Base-by-base conservation (phyloP, 371 early-diverging fungal species). In the Sporodiniella umbellata region DNA sequence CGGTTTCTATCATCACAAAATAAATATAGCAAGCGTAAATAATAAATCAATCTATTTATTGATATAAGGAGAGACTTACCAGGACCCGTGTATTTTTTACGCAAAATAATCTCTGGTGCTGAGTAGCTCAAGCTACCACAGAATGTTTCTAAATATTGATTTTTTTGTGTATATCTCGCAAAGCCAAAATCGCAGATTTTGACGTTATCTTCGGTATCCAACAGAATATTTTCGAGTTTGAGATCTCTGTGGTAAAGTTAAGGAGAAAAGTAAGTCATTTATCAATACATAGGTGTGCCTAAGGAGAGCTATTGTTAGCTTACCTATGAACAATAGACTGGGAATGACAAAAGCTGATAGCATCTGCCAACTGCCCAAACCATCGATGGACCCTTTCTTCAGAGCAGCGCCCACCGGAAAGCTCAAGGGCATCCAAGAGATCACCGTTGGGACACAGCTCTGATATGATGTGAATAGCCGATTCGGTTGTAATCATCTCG, bases 111-210 rank as follows among this genome's bases (percentile, higher is more conserved):
- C 58, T 89, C 87, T 39, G 93, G 93, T 8, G 93, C 85, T 17
- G 91, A 86, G 67, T 91, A 93, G 7, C 87, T 89, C 8, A 83
- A 73, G 28, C 89, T 88, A 3, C 93, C 93, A 64, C 93, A 93
- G 64, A 87, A 89, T 3, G 90, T 88, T 42, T 90, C 89, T 24
- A 92, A 70, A 17, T 89, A 57, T 49, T 81, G 83, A 48, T 79
- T 77, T 33, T 72, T 67, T 18, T 87, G 84, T 28, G 77, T 81
- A 46, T 86, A 80, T 18, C 87, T 75, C 35, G 92, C 89, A 74
- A 94, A 92, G 12, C 94, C 94, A 80, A 94, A 93, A 71, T 94
- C 94, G 45, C 87, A 86, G 44, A 94, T 71, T 60, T 93, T 94
- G 51, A 88, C 78, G 45, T 85, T 76, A 48, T 84, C 62, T 39